Base-by-base conservation (phyloP, 1,284 basidiomycete genomes). In the Papiliotrema nemorosa region DNA sequence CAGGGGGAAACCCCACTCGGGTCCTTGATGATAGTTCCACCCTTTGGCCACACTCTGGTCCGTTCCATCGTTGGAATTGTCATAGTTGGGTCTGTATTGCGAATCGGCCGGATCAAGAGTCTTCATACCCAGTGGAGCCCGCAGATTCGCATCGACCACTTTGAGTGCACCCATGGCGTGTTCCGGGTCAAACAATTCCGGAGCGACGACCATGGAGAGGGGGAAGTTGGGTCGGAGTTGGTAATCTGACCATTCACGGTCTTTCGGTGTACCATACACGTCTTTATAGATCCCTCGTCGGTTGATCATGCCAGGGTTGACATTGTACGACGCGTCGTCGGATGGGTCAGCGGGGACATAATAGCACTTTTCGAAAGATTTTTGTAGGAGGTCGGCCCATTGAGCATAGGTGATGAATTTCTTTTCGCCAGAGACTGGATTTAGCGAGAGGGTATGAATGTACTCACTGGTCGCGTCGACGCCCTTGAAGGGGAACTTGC, bases 261-360 rank as follows among this genome's bases (percentile, higher is more conserved):
- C 87, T 47, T 78, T 68, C 1, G 89, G 89, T 16, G 92, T 91
- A 33, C 91, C 90, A 62, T 87, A 89, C 5, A 97, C 91, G 66
- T 98, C 94, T 79, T 98, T 98, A 81, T 98, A 98, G 71, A 97
- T 94, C 4, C 94, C 94, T 43, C 94, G 82, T 22, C 90, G 86
- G 72, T 92, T 89, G 58, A 97, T 80, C 29, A 97, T 76, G 26
- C 69, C 78, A 1, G 87, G 60, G 65, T 90, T 80, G 57, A 97
- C 72, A 49, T 80, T 79, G 76, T 90, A 92, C 34, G 83, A 76
- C 7, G 65, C 58, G 67, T 98, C 93, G 22, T 90, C 82, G 10
- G 77, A 67, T 0, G 86, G 79, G 67, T 93, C 88, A 82, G 76
- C 42, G 12, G 93, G 94, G 42, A 98, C 81, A 73, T 89, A 96